Evolutionary conservation across 2,329 filamentous ascomycete genomes (phyloP).

Genomic region (Xylaria sp.): DNA sequence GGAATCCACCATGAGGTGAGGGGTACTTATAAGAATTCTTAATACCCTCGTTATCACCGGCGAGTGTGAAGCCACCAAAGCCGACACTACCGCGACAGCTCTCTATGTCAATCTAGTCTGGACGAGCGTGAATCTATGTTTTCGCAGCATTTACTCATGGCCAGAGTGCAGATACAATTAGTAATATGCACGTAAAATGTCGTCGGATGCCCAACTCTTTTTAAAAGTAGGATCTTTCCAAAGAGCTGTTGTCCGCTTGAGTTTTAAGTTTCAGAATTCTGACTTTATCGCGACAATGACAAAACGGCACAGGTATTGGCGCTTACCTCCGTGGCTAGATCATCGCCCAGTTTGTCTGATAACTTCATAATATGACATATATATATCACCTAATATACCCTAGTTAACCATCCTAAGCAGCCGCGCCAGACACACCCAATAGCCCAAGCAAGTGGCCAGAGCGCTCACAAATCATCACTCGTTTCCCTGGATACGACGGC

Average conservation of each 20-base stretch:
- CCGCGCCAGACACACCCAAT: conserved; percentile 1
- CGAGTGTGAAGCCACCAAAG: too few relatives aligned
- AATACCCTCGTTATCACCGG: too few relatives aligned
- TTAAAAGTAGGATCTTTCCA: too few relatives aligned
- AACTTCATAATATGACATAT: conserved; percentile 11
- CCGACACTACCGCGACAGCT: too few relatives aligned
- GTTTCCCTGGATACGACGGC: conserved; percentile 76
- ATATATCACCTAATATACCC: conserved; percentile 20
- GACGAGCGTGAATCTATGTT: too few relatives aligned
- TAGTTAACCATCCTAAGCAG: conserved; percentile 19
- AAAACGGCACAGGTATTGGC: not conserved
- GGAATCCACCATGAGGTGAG: not conserved
- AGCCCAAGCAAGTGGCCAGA: conserved; percentile 1
- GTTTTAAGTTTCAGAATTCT: too few relatives aligned
- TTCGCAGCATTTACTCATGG: too few relatives aligned
- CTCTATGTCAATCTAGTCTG: too few relatives aligned
- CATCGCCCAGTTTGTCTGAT: not conserved
- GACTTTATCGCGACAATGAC: not conserved
- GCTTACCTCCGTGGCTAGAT: not conserved
- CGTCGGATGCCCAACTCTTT: too few relatives aligned
- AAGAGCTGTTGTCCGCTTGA: too few relatives aligned
- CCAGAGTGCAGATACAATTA: not conserved
- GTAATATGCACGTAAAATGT: not conserved
- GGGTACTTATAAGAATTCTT: not conserved
- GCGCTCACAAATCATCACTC: conserved; percentile 50